Percentiles rank a stretch among this genome's conserved stretches.
These are phyloP conservation scores for Leptographium procerum DNA, from an alignment of 2,329 filamentous ascomycete genomes.

Conservation along the genomic window DNA sequence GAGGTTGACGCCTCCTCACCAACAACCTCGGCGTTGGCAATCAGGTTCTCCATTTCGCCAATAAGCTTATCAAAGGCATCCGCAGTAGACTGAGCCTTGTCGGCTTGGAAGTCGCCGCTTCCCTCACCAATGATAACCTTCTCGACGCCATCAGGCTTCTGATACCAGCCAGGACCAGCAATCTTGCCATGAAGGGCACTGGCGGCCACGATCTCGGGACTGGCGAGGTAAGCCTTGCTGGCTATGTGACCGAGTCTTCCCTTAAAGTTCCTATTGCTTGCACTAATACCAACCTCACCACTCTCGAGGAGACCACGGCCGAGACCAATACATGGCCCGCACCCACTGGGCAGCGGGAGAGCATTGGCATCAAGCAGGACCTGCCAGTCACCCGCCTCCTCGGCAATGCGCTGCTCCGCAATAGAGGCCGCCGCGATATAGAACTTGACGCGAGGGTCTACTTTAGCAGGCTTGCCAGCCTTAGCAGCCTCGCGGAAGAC, in stretches of 20 bases:
- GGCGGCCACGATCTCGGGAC: slow-evolving; percentile 84
- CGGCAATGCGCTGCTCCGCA: slow-evolving; percentile 64
- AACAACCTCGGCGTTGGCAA: slow-evolving; percentile 29
- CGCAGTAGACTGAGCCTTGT: slow-evolving; percentile 32
- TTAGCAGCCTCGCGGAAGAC: slow-evolving; percentile 74
- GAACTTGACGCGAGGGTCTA: slow-evolving; percentile 67
- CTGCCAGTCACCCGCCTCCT: slow-evolving; percentile 80
- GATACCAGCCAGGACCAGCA: slow-evolving; percentile 66
- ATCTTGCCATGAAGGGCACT: slow-evolving; percentile 67
- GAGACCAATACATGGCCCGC: slow-evolving; percentile 78
- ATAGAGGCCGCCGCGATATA: slow-evolving; percentile 83
- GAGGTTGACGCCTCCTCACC: slow-evolving; percentile 14
- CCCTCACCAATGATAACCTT: slow-evolving; percentile 22
- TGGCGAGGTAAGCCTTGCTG: slow-evolving; percentile 70
- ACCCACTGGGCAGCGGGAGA: slow-evolving; percentile 56
- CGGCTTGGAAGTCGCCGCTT: slow-evolving; percentile 11
- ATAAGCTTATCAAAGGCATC: slow-evolving; percentile 63
- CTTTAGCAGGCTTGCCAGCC: slow-evolving; percentile 52
- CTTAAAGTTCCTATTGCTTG: slow-evolving; percentile 82
- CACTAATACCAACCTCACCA: slow-evolving; percentile 78
- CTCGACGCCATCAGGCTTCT: slow-evolving; percentile 30
- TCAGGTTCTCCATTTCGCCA: slow-evolving; percentile 52
- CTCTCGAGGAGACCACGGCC: slow-evolving; percentile 62
- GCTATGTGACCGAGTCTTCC: slow-evolving; percentile 93
- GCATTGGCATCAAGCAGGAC: slow-evolving; percentile 71